Evolutionary conservation across 2,329 filamentous ascomycete species (phyloP).

Genomic region (Alternaria sp.): DNA sequence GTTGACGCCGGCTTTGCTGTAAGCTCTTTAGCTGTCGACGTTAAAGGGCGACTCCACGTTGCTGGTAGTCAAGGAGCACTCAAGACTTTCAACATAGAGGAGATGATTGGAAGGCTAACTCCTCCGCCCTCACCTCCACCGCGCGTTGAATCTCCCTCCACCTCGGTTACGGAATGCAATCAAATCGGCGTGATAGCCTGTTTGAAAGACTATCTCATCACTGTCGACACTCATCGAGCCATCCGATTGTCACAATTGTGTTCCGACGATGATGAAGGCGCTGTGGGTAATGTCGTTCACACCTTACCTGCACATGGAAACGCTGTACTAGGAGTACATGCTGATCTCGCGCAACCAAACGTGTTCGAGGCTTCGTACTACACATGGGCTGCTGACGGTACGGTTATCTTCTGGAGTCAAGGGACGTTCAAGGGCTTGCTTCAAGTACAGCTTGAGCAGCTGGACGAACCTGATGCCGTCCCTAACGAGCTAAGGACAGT

Average conservation of each 20-base stretch:
- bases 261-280: slow-evolving; percentile 36
- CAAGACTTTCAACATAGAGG: slow-evolving; percentile 54
- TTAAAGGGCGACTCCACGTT: slow-evolving; percentile 68
- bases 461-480: slow-evolving; percentile 55
- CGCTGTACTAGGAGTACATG: slow-evolving; percentile 73
- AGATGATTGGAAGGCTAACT: slow-evolving; percentile 42
- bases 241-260: slow-evolving; percentile 70
- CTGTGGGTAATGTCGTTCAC: slow-evolving; percentile 45
- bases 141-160: slow-evolving; percentile 42
- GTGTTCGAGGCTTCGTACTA: slow-evolving; percentile 75
- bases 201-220: slow-evolving; percentile 49
- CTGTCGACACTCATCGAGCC: slow-evolving; percentile 76
- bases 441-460: slow-evolving; percentile 73
- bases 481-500: slow-evolving; percentile 67
- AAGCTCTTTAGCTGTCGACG: slow-evolving; percentile 69
- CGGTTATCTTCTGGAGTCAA: slow-evolving; percentile 83
- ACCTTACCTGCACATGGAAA: slow-evolving; percentile 65
- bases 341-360: slow-evolving; percentile 67
- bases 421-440: slow-evolving; percentile 73
- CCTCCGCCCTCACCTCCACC: slow-evolving; percentile 49
- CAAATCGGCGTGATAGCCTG: slow-evolving; percentile 51
- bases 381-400: slow-evolving; percentile 86
- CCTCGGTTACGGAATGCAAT: slow-evolving; percentile 37
- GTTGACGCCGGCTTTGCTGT: slow-evolving; percentile 73
- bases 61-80: slow-evolving; percentile 70